Evolutionary conservation across 2,329 filamentous ascomycete species (phyloP), one percentile per base, ranked within the genome.

Genomic region (Epichloe amarillans): DNA sequence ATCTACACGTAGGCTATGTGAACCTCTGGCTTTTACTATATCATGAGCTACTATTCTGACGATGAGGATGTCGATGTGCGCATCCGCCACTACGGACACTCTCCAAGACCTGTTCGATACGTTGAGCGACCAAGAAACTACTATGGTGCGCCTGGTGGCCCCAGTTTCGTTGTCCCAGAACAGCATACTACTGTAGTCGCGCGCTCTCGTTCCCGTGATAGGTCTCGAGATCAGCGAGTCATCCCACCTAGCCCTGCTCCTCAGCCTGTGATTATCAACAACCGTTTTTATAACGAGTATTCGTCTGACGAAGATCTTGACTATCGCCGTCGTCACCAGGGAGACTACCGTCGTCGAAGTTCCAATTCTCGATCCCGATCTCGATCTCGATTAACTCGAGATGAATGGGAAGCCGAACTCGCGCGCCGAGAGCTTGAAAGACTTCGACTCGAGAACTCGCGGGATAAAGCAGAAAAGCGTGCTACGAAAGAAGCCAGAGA

Each of bases 61-160:
- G 75, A 80, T 36, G 76, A 79, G 33, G 77, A 81, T 45, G 58
- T 78, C 47, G 72, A 80, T 57, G 69, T 80, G 56, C 74, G 66
- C 43, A 62, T 77, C 53, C 67, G 67, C 49, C 70, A 69, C 26
- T 68, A 66, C 38, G 65, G 62, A 3, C 67, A 64, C n/a, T 68
- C 70, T 26, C 66, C 68, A 4, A 63, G 60, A 12, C 63, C 70
- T 44, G 65, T 72, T 10, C 69, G 73, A 52, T 77, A 75, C 57
- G 72, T 77, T 36, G 66, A 71, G 11, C 67, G 64, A 37, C 65
- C 66, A 19, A 67, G 66, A 41, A 55, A 54, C 39, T 69, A 66
- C 54, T 72, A 72, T 53, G 72, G 71, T 48, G 56, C 66, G 26
- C 59, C 68, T 11, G 63, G 66, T 35, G 66, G 66, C 11, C 71